Evolutionary conservation across 352 stramenopile genomes (phyloP), one percentile per base, ranked within the genome.

Genomic region (Elongisporangium undulatum): DNA sequence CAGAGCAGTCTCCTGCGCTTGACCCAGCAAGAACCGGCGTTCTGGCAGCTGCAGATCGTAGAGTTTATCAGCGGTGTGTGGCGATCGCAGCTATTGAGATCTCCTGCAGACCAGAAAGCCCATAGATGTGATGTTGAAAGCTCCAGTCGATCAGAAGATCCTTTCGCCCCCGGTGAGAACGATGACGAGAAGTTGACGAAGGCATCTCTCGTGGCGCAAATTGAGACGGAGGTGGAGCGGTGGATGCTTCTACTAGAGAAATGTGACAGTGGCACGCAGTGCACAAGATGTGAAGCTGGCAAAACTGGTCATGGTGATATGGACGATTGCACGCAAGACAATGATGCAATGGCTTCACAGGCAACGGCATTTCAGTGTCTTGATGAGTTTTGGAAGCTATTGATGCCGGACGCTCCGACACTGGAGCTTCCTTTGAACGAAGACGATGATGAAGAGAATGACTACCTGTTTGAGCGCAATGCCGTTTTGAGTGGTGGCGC

Each of bases 21-120:
- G 3, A 57, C 73, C 13, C 19, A 50, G 0, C 59, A 72, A 5
- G 80, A 90, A 54, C 74, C 77, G 21, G 64, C 62, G 0, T 85
- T 88, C 50, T 90, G 80, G 80, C 64, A 88, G 55, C 58, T 88
- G 23, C 64, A 66, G 13, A 52, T 87, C 24, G 69, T 81, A 16
- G 29, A 83, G 34, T 69, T 59, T 34, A 77, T 90, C 17, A 64
- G 66, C 10, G 19, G 62, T 2, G 57, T 66, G 8, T 19, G 75
- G 1, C 62, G 73, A 29, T 19, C 59, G 15, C 64, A 59, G 3
- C 21, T 69, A 7, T 56, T 9, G 9, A 41, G 13, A 9, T 15
- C 29, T 41, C 29, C 2, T 9, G 29, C 29, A 41, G 29, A 41
- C 29, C 29, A 6, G 29, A 9, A 41, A 41, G 13, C 9, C 8